These are phyloP conservation scores for Paraconiothyrium sp. DNA, from an alignment of 2,329 filamentous ascomycete genomes.

Conservation along the genomic window DNA sequence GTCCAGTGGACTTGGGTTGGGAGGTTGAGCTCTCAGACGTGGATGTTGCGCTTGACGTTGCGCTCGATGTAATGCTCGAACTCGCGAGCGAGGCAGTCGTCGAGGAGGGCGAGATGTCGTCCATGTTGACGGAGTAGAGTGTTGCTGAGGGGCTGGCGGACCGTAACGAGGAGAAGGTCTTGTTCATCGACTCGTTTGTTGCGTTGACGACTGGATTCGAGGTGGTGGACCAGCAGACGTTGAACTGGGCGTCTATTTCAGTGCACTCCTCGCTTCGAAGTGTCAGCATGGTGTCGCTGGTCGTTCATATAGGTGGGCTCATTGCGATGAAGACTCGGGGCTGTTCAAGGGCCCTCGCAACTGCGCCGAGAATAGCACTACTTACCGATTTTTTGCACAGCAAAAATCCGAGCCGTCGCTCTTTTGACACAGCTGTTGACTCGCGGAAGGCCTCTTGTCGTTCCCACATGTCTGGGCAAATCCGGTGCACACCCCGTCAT, in stretches of 20 bases:
- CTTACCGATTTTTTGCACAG: slow-evolving; percentile 25
- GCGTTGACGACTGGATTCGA: slow-evolving; percentile 26
- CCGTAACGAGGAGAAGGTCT: slow-evolving; percentile 30
- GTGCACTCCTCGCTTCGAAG: slow-evolving; percentile 28
- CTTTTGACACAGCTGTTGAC: slow-evolving; percentile 18
- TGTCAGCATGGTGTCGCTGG: slow-evolving; percentile 16
- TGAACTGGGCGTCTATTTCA: slow-evolving; percentile 30
- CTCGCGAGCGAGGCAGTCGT: background rate
- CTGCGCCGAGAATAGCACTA: background rate
- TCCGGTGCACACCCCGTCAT: slow-evolving; percentile 29
- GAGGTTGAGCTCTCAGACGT: background rate
- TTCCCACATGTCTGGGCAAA: slow-evolving; percentile 20
- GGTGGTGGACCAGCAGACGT: slow-evolving; percentile 36
- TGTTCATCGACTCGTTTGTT: slow-evolving; percentile 23
- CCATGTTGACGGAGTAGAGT: slow-evolving; percentile 22
- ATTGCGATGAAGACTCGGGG: background rate
- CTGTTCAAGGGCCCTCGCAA: background rate
- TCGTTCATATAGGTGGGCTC: background rate
- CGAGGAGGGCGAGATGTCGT: slow-evolving; percentile 1
- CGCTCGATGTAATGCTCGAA: background rate
- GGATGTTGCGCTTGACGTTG: background rate
- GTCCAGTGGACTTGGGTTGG: background rate
- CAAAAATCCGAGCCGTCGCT: slow-evolving; percentile 25
- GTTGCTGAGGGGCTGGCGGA: slow-evolving; percentile 26
- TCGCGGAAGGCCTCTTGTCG: slow-evolving; percentile 15